These are phyloP conservation scores for Ceratocystis diversiconidia DNA, from an alignment of 2,329 filamentous ascomycete genomes.

Conservation along the genomic window DNA sequence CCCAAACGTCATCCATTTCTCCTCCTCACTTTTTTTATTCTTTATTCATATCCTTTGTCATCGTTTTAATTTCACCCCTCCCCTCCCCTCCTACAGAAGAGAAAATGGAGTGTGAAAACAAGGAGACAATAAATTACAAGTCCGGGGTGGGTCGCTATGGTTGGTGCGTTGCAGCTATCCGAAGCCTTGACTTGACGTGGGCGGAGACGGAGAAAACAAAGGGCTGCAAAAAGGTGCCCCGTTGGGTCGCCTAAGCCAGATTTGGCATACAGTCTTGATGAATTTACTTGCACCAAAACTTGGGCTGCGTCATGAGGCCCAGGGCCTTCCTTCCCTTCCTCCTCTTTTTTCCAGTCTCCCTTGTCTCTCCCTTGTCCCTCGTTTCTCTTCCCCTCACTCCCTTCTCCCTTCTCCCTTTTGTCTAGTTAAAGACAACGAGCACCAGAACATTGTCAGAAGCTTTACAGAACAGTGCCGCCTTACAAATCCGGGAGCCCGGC, in stretches of 20 bases:
- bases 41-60: background rate
- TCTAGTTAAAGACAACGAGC: background rate
- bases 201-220: conserved; percentile 5
- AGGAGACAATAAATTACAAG: background rate
- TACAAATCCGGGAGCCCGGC: conserved; percentile 1
- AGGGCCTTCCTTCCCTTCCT: background rate
- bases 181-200: background rate
- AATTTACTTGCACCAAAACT: background rate
- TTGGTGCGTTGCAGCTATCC: background rate
- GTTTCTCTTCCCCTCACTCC: background rate
- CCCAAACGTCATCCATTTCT: conserved; percentile 12
- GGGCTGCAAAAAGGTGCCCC: background rate
- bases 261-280: conserved; percentile 4
- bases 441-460: background rate
- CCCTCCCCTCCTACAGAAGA: background rate
- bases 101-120: background rate
- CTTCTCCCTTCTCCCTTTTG: background rate
- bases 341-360: background rate
- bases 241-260: background rate
- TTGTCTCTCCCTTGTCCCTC: background rate
- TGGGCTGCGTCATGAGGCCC: background rate
- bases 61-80: background rate
- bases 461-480: background rate
- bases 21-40: background rate
- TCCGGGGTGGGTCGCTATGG: background rate